phyloP scores from a whole-genome alignment of 768 basidiomycete genomes.

The Suillus placidus region DNA sequence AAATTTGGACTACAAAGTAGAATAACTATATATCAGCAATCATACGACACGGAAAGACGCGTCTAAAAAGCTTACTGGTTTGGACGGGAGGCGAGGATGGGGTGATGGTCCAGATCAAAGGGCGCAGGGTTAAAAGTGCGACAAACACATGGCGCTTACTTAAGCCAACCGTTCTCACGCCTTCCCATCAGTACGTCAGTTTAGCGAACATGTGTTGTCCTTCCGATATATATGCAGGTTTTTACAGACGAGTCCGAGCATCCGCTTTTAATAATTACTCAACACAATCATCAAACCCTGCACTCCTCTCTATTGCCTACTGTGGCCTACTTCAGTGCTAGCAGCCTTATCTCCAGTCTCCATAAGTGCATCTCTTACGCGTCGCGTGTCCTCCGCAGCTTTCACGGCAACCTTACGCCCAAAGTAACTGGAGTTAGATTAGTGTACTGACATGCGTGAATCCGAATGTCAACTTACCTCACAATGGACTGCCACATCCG shows the following conservation, averaged over 20 bases:
- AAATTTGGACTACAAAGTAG: constrained; percentile 14
- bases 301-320: background rate
- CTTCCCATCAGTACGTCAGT: constrained; percentile 12
- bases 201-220: background rate
- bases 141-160: constrained; percentile 37
- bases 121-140: constrained; percentile 45
- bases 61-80: constrained; percentile 31
- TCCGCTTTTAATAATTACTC: constrained; percentile 5
- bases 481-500: constrained; percentile 57
- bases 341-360: constrained; percentile 11
- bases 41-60: constrained; percentile 31
- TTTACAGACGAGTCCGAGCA: background rate
- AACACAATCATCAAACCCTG: background rate
- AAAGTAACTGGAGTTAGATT: constrained; percentile 42
- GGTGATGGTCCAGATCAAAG: constrained; percentile 30
- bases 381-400: constrained; percentile 26
- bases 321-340: background rate
- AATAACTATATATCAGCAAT: constrained; percentile 5
- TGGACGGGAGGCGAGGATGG: constrained; percentile 29
- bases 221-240: background rate
- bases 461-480: constrained; percentile 37
- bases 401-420: constrained; percentile 47
- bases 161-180: constrained; percentile 32
- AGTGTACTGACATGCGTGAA: constrained; percentile 1
- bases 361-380: background rate